Base-by-base conservation (phyloP, 345 rosid species). In the Populus davidiana region DNA sequence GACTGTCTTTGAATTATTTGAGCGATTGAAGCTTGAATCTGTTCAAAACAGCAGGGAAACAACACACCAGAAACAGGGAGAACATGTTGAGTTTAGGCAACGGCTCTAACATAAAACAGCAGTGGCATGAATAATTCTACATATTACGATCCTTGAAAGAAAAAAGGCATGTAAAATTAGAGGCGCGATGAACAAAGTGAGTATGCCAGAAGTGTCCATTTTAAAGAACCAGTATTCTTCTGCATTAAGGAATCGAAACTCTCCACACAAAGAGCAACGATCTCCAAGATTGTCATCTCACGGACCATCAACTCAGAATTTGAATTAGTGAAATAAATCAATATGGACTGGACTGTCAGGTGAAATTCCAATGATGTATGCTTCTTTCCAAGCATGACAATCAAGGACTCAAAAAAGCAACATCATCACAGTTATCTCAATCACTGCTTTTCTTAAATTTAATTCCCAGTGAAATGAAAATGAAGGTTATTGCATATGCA, bases 11-110 rank as follows among this genome's bases (percentile, higher is more conserved):
- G 92, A 36, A 90, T 84, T 80, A 93, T 87, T 83, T 92, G 89
- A 61, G 98, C 99, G 81, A 95, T 95, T 68, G 97, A 91, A 83
- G 77, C 96, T 92, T 95, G 99, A 83, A 95, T 91, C 98, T 95
- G 84, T 76, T 85, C 75, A 83, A 80, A 8, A 77, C 75, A 81
- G 36, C 44, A 70, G 77, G 64, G 6, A 8, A 66, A 14, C 14
- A 63, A 25, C 23, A 59, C 5, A 69, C 36, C 59, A 69, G 59
- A 73, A 71, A 39, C 39, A 43, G 56, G 43, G 43, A 68, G 38
- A 13, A 18, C 38, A 14, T 27, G 21, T 50, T 36, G 74, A 69
- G 54, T 76, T 76, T 44, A 76, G 43, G 25, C 6, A 52, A 54
- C 29, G n/a, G 27, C 66, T 56, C 14, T 33, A 6, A 66, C 63